Evolutionary conservation across 176 grass and related monocot species (phyloP), one percentile per base, ranked within the genome.

Genomic region (Zea mays): DNA sequence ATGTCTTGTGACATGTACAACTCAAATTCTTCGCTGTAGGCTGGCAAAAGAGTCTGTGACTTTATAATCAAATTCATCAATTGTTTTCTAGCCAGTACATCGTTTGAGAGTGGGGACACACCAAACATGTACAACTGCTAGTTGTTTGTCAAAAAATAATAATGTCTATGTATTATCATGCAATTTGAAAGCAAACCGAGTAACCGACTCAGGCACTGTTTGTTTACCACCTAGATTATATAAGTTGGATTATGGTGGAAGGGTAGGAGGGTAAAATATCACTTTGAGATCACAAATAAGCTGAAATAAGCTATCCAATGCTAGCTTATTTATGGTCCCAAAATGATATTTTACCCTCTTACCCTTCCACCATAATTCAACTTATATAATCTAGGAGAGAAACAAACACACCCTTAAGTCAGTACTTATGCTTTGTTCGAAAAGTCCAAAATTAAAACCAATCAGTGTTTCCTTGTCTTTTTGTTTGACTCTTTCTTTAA

Each of bases 401-500:
- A 27, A 27, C 27, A 27, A 27, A 27, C n/a, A n/a, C n/a, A n/a
- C 27, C 27, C 27, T 27, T 27, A 27, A 27, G 27, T 27, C 27
- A 27, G 38, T 39, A 39, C 1, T 39, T 39, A 4, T 39, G 38
- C 38, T 39, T 39, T 1, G 38, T 39, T 39, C 1, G 38, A 39
- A 39, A 39, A 39, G 38, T 1, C 38, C 4, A 39, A 39, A 39
- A 39, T 39, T 39, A 39, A 39, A 39, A 39, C 72, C 14, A 19
- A 5, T 9, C 38, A 27, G 48, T 43, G 20, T 65, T 40, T 6
- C 4, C n/a, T 62, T 39, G 35, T 42, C 69, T 51, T 81, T 3
- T 63, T 67, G 61, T 78, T 52, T 72, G 36, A 83, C 67, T 67
- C 9, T 82, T 84, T 75, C 51, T 80, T 48, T 48, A 34, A 78